phyloP scores from a whole-genome alignment of 495 filamentous ascomycete genomes.

The Diplogelasinospora grovesii region DNA sequence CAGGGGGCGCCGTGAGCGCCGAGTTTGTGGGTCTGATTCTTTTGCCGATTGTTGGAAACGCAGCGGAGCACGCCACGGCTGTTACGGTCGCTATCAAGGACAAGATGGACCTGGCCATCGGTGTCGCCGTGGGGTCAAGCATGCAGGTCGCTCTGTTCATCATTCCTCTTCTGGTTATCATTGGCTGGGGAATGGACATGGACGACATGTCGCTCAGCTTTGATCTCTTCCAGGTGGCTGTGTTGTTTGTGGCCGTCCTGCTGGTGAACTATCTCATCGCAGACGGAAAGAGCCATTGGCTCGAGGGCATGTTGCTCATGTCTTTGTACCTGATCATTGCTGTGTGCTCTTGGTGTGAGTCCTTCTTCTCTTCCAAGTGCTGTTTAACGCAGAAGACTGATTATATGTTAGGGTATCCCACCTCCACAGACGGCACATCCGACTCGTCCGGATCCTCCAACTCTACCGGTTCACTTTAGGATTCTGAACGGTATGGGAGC shows the following conservation, averaged over 20 bases:
- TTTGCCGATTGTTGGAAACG: slow-evolving; percentile 84
- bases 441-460: no score
- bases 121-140: slow-evolving; percentile 74
- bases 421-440: no score
- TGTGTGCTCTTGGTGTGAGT: slow-evolving; percentile 47
- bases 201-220: slow-evolving; percentile 68
- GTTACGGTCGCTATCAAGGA: slow-evolving; percentile 83
- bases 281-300: slow-evolving; percentile 55
- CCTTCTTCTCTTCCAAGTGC: no score
- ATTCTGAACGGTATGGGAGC: no score
- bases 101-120: slow-evolving; percentile 85
- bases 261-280: slow-evolving; percentile 79
- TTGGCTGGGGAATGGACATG: slow-evolving; percentile 74
- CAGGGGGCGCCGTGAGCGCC: slow-evolving; percentile 48
- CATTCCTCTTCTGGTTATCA: slow-evolving; percentile 68
- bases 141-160: slow-evolving; percentile 84
- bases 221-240: slow-evolving; percentile 73
- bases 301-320: slow-evolving; percentile 69
- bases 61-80: slow-evolving; percentile 80
- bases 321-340: slow-evolving; percentile 72
- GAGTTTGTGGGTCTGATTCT: slow-evolving; percentile 83
- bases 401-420: no score
- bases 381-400: no score
- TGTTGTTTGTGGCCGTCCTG: slow-evolving; percentile 71
- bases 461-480: no score